Base-by-base conservation (phyloP, 2,329 filamentous ascomycete genomes). In the Paecilomyces sp. region DNA sequence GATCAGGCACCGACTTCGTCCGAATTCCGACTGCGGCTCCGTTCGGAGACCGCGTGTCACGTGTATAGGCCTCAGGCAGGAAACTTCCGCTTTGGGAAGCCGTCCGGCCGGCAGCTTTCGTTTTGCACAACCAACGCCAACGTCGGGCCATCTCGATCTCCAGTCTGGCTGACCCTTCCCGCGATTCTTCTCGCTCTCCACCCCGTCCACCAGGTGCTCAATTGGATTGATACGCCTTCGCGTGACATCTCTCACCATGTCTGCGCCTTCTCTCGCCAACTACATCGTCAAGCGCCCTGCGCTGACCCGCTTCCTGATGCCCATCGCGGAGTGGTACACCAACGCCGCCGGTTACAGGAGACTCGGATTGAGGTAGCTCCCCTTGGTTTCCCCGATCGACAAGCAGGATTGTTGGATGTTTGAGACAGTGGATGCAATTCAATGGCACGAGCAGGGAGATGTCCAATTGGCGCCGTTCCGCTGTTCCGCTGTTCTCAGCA, bases 341-440 rank as follows among this genome's bases (percentile, higher is more conserved):
- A 88, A 93, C 75, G 89, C 91, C 70, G 85, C 92, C 70, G 93
- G 93, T 75, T 96, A 97, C 85, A 89, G 92, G 80, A 86, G 93
- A 85, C 83, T 97, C 73, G 93, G 93, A 72, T 83, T 97, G 79
- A 90, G 84, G 92, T 96, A 88, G 76, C 79, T 18, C n/a, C 41
- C 41, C 13, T 28, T 53, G n/a, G 12, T 18, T n/a, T 25, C 56
- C 50, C 22, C n/a, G 15, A 24, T 60, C 18, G 15, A 53, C 41
- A 30, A 53, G 13, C 47, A 62, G 55, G 28, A 51, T 52, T 58
- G 24, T 22, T 30, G 18, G 11, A n/a, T 28, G 52, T 7, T 54
- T 15, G 54, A 55, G 28, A 28, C 15, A 13, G 31, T 12, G 18
- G 54, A 55, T 22, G 18, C 28, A 56, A 55, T 22, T 9, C 28